Base-by-base conservation (phyloP, 768 basidiomycete species). In the Lenzites betulinus region DNA sequence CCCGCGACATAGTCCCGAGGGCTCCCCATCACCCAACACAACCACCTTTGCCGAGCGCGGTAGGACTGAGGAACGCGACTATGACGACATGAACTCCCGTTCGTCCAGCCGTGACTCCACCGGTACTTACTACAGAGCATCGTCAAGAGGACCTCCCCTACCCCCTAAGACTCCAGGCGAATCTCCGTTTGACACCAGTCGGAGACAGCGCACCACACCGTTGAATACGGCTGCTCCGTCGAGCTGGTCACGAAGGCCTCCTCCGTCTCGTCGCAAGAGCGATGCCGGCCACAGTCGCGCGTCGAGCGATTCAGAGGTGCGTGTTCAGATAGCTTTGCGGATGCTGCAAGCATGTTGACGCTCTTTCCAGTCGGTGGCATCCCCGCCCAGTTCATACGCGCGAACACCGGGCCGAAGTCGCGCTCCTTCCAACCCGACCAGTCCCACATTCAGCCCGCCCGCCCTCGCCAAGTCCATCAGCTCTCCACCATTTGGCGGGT, bases 191-290 rank as follows among this genome's bases (percentile, higher is more conserved):
- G 91, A 93, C 66, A 79, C 82, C 0, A 81, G 87, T 47, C 79
- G 82, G 30, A 76, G 92, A 59, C 90, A 91, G 69, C 82, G 92
- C 20, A 80, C 89, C 9, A 85, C 85, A 0, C 92, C 90, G 0
- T 74, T 92, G 2, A 71, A 70, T 3, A 76, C 71, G 22, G 59
- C 55, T 28, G 83, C 88, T 1, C 92, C 92, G 0, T 91, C 91
- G 2, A 92, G 88, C 65, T 92, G 90, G 88, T 69, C 81, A 28
- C 87, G 84, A 62, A 83, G 88, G 3, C 89, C 89, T 4, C 89
- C 90, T 15, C 86, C 87, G 7, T 75, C 80, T 47, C 79, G 92
- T 54, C 77, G 90, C 54, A 89, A 81, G 75, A 92, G 91, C 61
- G 83, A 90, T 65, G 89, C 88, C 11, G 87, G 88, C n/a, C 72